Base-by-base conservation (phyloP, 129 eudicot species). In the Deinandra increscens region DNA sequence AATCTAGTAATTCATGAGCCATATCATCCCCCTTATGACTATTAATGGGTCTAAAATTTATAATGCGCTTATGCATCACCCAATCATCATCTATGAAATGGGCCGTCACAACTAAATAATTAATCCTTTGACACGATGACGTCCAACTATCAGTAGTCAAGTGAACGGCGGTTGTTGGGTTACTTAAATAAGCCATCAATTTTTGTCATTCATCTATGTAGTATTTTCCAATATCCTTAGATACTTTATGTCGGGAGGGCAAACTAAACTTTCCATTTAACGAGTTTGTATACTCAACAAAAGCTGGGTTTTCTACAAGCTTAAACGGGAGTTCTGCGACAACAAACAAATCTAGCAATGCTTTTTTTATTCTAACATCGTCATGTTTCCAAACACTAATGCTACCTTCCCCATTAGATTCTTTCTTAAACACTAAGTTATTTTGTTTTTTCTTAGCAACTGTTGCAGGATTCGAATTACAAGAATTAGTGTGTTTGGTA, bases 21-120 rank as follows among this genome's bases (percentile, higher is more conserved):
- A 64, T 64, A 0, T 42, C 69, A 9, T n/a, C 54, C 5, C 69
- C 68, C 49, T 37, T 62, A 62, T 62, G 68, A 38, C 68, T 62
- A 36, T 62, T 0, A 15, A 62, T 38, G 26, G 48, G 68, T 38
- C 68, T 62, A 17, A 62, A 38, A 11, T n/a, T 62, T 6, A 62
- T 62, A 7, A 62, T 62, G 3, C n/a, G 3, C 3, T 62, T 62
- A n/a, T 62, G 49, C 49, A 62, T 60, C 1, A 60, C 31, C 68
- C 49, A 62, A 37, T n/a, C 31, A 1, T 62, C 68, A 2, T 26
- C 31, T 26, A 26, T 26, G 31, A 26, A 26, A 26, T 26, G 31
- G 3, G 31, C 31, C 3, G 31, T 26, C 3, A 26, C 31, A 26
- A 26, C 31, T 3, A 26, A 1, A 26, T 26, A 26, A 3, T 26